A percentile compares a stretch with the other conserved stretches of the same genome.
phyloP scores from a whole-genome alignment of 352 stramenopile species.

The Globisporangium sylvaticum region DNA sequence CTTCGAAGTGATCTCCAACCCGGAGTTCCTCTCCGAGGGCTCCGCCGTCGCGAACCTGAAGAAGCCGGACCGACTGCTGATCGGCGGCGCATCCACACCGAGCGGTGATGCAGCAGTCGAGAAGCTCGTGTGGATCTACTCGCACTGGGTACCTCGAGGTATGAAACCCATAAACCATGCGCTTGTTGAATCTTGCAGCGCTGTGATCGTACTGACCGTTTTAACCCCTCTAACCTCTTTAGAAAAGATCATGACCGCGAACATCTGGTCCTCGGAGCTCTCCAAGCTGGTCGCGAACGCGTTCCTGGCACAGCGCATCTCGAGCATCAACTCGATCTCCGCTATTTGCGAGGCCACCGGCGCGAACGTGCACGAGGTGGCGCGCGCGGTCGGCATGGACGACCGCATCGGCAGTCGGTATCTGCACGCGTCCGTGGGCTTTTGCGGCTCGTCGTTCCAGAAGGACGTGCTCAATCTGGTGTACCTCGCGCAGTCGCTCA shows the following conservation, averaged over 20 bases:
- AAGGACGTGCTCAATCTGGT: conserved; percentile 99
- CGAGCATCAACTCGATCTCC: conserved; percentile 99
- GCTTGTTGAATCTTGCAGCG: too few relatives aligned
- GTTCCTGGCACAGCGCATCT: conserved; percentile 99
- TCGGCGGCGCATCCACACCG: conserved; percentile 94
- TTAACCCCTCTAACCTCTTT: conserved; percentile 19
- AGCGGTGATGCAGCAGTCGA: conserved; percentile 88
- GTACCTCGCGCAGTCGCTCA: conserved; percentile 98
- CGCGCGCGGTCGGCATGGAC: conserved; percentile 95
- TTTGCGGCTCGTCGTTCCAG: conserved; percentile 99
- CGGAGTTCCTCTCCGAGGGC: conserved; percentile 99
- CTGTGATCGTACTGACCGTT: neutral
- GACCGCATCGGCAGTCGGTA: conserved; percentile 98
- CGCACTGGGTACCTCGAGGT: conserved; percentile 94
- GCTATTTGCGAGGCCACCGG: conserved; percentile 98
- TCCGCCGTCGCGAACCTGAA: conserved; percentile 97
- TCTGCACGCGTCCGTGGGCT: conserved; percentile 97
- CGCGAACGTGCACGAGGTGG: conserved; percentile 98
- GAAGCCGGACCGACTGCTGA: conserved; percentile 95
- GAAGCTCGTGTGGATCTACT: conserved; percentile 95
- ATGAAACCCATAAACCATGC: neutral
- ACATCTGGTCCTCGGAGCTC: conserved; percentile 99
- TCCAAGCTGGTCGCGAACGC: conserved; percentile 99
- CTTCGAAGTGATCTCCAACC: conserved; percentile 98
- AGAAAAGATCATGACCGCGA: conserved; percentile 97